Base-by-base conservation (phyloP, 1,284 basidiomycete genomes). In the Hortiboletus rubellus region DNA sequence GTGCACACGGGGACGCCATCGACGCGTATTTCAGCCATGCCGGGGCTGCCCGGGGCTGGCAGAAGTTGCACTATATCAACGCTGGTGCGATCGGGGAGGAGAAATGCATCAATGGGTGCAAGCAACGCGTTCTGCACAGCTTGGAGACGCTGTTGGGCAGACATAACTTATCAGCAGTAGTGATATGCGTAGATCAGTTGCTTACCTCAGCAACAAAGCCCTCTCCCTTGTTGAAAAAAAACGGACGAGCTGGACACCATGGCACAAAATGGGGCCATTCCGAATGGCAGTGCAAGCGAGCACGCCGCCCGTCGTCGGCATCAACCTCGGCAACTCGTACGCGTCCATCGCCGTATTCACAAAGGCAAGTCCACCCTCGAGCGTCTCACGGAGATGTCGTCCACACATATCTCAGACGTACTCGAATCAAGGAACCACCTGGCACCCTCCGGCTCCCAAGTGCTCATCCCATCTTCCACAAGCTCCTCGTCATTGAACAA, bases 251-350 rank as follows among this genome's bases (percentile, higher is more conserved):
- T 34, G 38, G 30, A 5, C 52, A 46, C 24, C 15, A 72, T 72
- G 71, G 54, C 59, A 15, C 56, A 38, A 38, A 72, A 72, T 52
- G 68, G 69, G 33, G 12, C 47, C 24, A 33, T 58, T 30, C 64
- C 71, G 17, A 81, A 81, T 63, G 79, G 80, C 51, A 72, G 58
- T 42, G 76, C 72, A 74, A 14, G 63, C 73, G 37, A 51, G 69
- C 18, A 50, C 53, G 1, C 83, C 83, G 4, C 78, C 85, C 0
- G 82, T 92, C 49, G 83, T 99, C 55, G 96, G 96, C 55, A 94
- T 99, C 79, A 98, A 98, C 81, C 92, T 98, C 76, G 97, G 97
- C 44, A 95, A 97, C 76, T 90, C 93, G 40, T 98, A 92, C 75
- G 92, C 93, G 34, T 96, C 93, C 46, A 96, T 99, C 67, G 93